Base-by-base conservation (phyloP, 2,329 filamentous ascomycete species). In the Xylaria sp. region DNA sequence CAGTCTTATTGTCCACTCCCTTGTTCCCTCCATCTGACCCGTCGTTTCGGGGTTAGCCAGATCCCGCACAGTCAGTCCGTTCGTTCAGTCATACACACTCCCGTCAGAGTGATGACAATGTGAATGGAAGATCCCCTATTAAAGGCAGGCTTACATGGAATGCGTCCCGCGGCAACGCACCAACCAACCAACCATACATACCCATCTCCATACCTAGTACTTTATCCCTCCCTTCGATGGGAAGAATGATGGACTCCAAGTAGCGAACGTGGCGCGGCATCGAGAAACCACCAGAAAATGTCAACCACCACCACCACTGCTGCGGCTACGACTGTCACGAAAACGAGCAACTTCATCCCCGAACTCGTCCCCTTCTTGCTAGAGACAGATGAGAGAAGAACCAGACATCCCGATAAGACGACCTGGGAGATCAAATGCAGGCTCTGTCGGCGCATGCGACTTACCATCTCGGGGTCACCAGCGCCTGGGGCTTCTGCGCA, bases 261-360 rank as follows among this genome's bases (percentile, higher is more conserved):
- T 30, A 30, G 23, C 23, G 23, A 30, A 30, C 23, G 23, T 30
- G 23, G 23, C 23, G 23, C 23, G 23, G 23, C 23, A 30, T 30
- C 23, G 23, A 30, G 23, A 30, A 30, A 30, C 23, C 23, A 30
- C 23, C 23, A 30, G 23, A 30, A 30, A 30, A 30, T 42, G 37
- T 42, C 37, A 42, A 42, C 37, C 3, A 30, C 23, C 23, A 30
- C 23, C 23, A 37, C 18, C 9, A 19, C n/a, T 42, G 30, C n/a
- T 10, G 16, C 18, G 16, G 53, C n/a, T 23, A 57, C 44, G 54
- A 37, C 10, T 50, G 39, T 44, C 2, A 49, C 37, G 42, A 49
- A 37, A 8, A 64, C 55, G 10, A 65, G 63, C 59, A 69, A 67
- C 47, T 68, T 65, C 37, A 63, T 69, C 19, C 59, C 63, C 35